Percentiles rank a stretch among this genome's conserved stretches.
phyloP scores from a whole-genome alignment of 768 basidiomycete species.

The Hericium erinaceus region DNA sequence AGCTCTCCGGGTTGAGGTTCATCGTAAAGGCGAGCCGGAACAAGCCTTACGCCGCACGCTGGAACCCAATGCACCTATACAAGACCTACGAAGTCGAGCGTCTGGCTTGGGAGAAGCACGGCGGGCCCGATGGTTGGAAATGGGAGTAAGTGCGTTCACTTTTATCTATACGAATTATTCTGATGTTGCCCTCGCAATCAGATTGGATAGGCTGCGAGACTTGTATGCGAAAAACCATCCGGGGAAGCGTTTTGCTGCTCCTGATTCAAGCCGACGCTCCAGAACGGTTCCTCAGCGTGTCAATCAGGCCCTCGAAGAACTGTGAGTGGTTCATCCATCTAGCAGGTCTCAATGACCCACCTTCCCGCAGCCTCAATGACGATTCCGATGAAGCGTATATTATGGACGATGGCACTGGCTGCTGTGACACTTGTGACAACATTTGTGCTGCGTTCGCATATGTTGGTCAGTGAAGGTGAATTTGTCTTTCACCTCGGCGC shows the following conservation, averaged over 20 bases:
- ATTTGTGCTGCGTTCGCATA: too few species aligned
- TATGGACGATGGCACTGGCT: too few species aligned
- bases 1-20: not conserved
- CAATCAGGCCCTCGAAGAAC: not conserved
- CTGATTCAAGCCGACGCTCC: not conserved
- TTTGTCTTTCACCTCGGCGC: too few species aligned
- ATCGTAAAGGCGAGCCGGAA: not conserved
- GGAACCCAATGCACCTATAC: not conserved
- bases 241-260: not conserved
- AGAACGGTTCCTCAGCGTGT: not conserved
- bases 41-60: not conserved
- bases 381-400: too few species aligned
- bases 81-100: not conserved
- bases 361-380: too few species aligned
- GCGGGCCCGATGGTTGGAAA: not conserved
- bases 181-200: not conserved
- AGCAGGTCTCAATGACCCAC: too few species aligned
- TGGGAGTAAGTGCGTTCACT: not conserved
- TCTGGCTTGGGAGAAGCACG: not conserved
- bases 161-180: not conserved
- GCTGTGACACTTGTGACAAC: too few species aligned
- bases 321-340: not conserved
- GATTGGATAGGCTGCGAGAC: not conserved
- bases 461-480: too few species aligned
- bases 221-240: not conserved